Base-by-base conservation (phyloP, 108 stramenopile species). In the Skeletonema grethae region DNA sequence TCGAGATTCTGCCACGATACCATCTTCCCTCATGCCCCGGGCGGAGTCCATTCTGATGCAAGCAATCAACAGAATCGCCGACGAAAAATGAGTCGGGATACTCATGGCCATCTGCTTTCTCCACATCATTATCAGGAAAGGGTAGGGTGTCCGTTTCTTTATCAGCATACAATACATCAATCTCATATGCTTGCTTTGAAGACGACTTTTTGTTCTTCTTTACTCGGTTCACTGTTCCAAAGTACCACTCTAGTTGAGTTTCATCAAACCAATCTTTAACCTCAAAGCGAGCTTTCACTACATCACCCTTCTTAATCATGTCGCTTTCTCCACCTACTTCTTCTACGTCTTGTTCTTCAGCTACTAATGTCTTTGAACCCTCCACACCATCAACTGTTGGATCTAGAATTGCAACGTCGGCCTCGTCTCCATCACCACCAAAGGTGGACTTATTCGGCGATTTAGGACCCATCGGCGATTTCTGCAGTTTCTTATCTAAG, bases 51-150 rank as follows among this genome's bases (percentile, higher is more conserved):
- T 82, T 38, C 22, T 77, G 76, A 57, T 63, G 76, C 0, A 50
- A 36, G 38, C 57, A 76, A 55, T 77, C 80, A 7, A 81, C 80
- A 41, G 66, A 65, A 57, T 81, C 80, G 9, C 80, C 80, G 31
- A 81, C 56, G 10, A 62, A 29, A 39, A 72, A 41, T 6, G 43
- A 13, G n/a, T 68, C 66, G 28, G 71, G 70, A 64, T 73, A 61
- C 12, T 7, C 8, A 53, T 53, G 50, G 3, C 71, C 66, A 7
- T 41, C 31, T 20, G 64, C 55, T 34, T 35, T 65, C 48, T 53
- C 46, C 4, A 67, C 65, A 18, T 75, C 65, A 10, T 45, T 16
- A 24, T 22, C 50, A 24, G 22, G 73, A 48, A 67, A 67, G 36
- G 45, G 61, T 22, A 53, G 50, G 22, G 50, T 53, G 22, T 24